Percentiles rank a stretch among this genome's conserved stretches.
These are phyloP conservation scores for Lepraria neglecta DNA, from an alignment of 495 filamentous ascomycete genomes.

Conservation along the genomic window DNA sequence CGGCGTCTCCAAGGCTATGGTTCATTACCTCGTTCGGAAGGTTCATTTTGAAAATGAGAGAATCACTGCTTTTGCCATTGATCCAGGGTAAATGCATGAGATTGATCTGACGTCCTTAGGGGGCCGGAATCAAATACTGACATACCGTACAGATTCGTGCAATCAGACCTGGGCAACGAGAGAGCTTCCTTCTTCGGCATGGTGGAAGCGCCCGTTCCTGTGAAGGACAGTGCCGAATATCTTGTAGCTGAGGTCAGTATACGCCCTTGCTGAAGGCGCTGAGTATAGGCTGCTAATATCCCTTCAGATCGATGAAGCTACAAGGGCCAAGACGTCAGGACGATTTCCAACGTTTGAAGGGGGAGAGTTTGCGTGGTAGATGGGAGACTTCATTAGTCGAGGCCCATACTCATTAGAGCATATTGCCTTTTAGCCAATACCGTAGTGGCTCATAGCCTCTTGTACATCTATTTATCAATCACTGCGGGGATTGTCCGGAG, in stretches of 20 bases:
- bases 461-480: too few species aligned
- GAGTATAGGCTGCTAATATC: neutral
- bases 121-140: too few species aligned
- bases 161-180: neutral
- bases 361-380: neutral
- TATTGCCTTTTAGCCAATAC: too few species aligned
- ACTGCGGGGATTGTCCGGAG: too few species aligned
- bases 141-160: neutral
- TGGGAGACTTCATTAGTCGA: too few species aligned
- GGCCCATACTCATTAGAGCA: too few species aligned
- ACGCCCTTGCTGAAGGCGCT: neutral
- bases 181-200: neutral
- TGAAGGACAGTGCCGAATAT: neutral
- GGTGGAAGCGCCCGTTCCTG: neutral
- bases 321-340: neutral
- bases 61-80: slow-evolving; percentile 22
- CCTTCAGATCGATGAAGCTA: neutral
- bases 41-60: slow-evolving; percentile 37
- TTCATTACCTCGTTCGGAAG: slow-evolving; percentile 35
- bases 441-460: too few species aligned
- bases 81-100: neutral
- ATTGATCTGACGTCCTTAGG: too few species aligned
- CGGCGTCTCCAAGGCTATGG: slow-evolving; percentile 35
- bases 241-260: neutral
- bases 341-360: neutral